A percentile compares a stretch with the other conserved stretches of the same genome.
Evolutionary conservation across 2,329 filamentous ascomycete species (phyloP).

Genomic region (Aspergillus vadensis): DNA sequence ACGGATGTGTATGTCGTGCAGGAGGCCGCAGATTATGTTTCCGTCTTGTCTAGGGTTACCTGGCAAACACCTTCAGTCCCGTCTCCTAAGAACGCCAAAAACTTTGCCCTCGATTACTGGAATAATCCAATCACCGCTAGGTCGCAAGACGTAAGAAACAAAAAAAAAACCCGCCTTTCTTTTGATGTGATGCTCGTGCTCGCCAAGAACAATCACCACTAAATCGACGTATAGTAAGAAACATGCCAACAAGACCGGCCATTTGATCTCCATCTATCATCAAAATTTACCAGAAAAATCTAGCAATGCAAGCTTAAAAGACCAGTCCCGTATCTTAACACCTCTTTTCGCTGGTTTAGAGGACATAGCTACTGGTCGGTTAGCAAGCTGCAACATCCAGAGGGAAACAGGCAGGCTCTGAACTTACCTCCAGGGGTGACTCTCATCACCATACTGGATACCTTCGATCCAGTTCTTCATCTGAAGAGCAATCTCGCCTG

Average conservation of each 20-base stretch:
- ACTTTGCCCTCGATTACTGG: background rate
- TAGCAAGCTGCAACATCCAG: conserved; percentile 4
- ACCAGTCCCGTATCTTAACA: background rate
- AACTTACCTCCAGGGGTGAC: conserved; percentile 83
- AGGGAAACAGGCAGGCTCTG: background rate
- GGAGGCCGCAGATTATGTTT: background rate
- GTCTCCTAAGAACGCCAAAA: background rate
- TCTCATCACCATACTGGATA: conserved; percentile 92
- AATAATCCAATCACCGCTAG: background rate
- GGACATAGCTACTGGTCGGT: conserved; percentile 23
- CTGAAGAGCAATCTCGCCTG: conserved; percentile 77
- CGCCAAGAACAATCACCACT: background rate
- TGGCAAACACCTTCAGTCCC: background rate
- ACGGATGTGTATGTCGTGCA: conserved; percentile 2
- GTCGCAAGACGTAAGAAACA: background rate
- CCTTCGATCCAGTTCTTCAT: conserved; percentile 98
- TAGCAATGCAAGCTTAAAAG: background rate
- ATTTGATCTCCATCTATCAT: background rate
- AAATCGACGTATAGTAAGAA: background rate
- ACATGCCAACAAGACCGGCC: background rate
- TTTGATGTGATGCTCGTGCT: background rate
- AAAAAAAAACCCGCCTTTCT: background rate
- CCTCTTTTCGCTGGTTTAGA: conserved; percentile 21
- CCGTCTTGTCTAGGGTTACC: background rate
- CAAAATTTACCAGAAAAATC: background rate